Base-by-base conservation (phyloP, 2,329 filamentous ascomycete species). In the Paracoccidioides lutzii region DNA sequence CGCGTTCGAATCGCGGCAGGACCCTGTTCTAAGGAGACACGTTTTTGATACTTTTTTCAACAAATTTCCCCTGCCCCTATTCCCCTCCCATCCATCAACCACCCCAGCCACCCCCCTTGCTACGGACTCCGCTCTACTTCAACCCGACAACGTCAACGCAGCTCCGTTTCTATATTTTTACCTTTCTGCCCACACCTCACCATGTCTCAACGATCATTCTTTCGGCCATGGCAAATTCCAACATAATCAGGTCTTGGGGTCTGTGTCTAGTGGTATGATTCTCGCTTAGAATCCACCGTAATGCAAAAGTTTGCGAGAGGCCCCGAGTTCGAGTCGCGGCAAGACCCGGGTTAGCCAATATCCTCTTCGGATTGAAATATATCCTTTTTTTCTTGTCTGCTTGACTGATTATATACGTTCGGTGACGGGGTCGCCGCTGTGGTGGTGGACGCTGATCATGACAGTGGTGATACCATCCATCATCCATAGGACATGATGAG, bases 261-360 rank as follows among this genome's bases (percentile, higher is more conserved):
- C 67, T 69, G 70, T 66, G 68, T 71, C 67, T 69, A 70, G 69
- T 64, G 66, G 68, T 70, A 71, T 71, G 67, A 71, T 71, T 69
- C 68, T 70, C 66, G 68, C 69, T 70, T 69, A 68, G 66, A 66
- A 67, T 63, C 55, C 48, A 37, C n/a, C n/a, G 10, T n/a, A 50
- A 52, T 22, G 22, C 10, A 28, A 38, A 46, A 54, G 35, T 33
- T 42, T 50, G 44, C 53, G 53, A 55, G 44, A 55, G 53, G 53
- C 51, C 53, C 53, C 53, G 43, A 43, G 43, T 54, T 54, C 53
- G 53, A 54, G 10, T 48, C 53, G 53, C 43, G 43, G 53, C 53
- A 54, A 32, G 53, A 54, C 53, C 53, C 53, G n/a, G n/a, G 12
- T 2, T 7, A 9, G 14, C 12, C 7, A 5, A 33, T 38, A 1